Evolutionary conservation across 202 grass and related monocot species (phyloP), one percentile per base, ranked within the genome.

Genomic region (Dendrocalamus latiflorus): DNA sequence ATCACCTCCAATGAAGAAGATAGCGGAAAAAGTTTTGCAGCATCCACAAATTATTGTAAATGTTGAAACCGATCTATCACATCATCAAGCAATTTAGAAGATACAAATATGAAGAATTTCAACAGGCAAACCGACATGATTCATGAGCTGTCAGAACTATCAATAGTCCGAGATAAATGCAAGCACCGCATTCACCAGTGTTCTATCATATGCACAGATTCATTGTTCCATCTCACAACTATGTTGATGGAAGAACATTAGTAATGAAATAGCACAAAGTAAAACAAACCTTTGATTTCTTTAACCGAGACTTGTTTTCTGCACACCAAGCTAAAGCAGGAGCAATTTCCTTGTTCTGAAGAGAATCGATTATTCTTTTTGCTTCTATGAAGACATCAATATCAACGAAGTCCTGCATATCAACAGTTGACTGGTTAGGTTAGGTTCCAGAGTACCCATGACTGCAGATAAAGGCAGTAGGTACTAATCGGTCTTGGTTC

Each of bases 301-400:
- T 99, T 78, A 99, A 78, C 33, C 91, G 89, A 18, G 91, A 91
- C 76, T 93, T 95, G 75, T 99, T 99, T 90, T 99, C 93, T 44
- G 96, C 91, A 90, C 91, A 95, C 93, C 96, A 99, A 61, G 87
- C 81, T 74, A 99, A 83, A 87, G 93, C 96, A 85, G 85, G 91
- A 89, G 74, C 73, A 33, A 92, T 89, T 81, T 99, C 93, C 79
- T 90, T 99, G 59, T 95, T 95, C 65, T 75, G 91, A 82, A 99
- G 96, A 84, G 96, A 81, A n/a, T 92, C 91, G 38, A 95, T 90
- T 72, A 99, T 86, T 88, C 83, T 86, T 92, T 91, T 99, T 55
- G 91, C 93, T 81, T 96, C 89, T 9, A 91, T 59, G 44, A 99
- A 99, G 50, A 94, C 86, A 86, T 99, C 87, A 75, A 92, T 90